These are phyloP conservation scores for Senna siamea DNA, from an alignment of 306 rosid genomes.

Conservation along the genomic window DNA sequence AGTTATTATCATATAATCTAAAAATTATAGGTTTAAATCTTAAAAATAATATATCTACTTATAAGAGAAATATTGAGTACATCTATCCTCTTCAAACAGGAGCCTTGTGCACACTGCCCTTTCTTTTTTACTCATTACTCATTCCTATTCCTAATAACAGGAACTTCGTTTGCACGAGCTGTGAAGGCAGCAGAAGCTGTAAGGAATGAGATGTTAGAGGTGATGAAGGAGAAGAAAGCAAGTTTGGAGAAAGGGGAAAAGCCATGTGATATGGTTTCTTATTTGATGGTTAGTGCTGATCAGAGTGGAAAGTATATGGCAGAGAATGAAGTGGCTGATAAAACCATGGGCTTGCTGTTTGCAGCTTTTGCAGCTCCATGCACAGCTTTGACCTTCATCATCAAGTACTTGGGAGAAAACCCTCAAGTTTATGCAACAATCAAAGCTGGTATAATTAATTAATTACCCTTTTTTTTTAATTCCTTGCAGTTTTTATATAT, in stretches of 20 bases:
- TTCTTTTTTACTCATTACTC: too few species aligned
- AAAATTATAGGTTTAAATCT: too few species aligned
- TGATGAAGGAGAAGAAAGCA: neutral
- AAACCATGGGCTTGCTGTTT: neutral
- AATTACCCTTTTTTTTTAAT: too few species aligned
- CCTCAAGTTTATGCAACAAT: neutral
- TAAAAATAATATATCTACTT: too few species aligned
- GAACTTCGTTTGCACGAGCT: neutral
- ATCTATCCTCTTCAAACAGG: too few species aligned
- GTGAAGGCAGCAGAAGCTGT: neutral
- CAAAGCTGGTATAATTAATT: neutral
- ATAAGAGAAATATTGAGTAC: too few species aligned
- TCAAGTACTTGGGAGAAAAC: neutral
- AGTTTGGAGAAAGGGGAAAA: neutral
- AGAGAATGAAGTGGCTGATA: neutral
- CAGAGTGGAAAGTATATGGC: neutral
- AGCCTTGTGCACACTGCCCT: too few species aligned
- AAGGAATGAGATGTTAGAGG: slow-evolving; percentile 1
- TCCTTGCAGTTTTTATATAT: too few species aligned
- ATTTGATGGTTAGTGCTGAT: neutral
- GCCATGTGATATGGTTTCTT: neutral
- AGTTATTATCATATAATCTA: too few species aligned
- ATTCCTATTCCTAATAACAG: neutral
- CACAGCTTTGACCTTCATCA: neutral
- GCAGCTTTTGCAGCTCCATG: neutral